phyloP scores from a whole-genome alignment of 768 basidiomycete genomes.

The Tylopilus subfusipes region DNA sequence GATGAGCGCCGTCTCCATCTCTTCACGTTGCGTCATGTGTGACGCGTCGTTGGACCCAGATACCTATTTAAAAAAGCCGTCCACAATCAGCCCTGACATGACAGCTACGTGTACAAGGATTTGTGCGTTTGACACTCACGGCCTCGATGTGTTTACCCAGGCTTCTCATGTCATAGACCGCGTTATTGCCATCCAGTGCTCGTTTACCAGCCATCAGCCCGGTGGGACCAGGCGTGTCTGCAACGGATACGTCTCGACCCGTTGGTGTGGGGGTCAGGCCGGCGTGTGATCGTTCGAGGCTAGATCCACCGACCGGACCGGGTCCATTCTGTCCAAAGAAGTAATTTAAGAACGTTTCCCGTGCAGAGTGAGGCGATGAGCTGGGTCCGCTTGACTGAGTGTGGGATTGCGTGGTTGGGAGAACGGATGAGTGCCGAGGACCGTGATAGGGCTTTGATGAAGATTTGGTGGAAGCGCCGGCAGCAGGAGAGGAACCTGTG shows the following conservation, averaged over 20 bases:
- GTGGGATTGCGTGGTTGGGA: constrained; percentile 32
- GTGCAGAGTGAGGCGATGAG: constrained; percentile 52
- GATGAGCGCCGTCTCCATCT: constrained; percentile 95
- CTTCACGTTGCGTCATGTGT: constrained; percentile 76
- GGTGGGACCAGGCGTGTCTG: constrained; percentile 47
- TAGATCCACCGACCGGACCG: constrained; percentile 62
- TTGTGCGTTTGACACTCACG: constrained; percentile 49
- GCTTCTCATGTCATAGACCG: constrained; percentile 98
- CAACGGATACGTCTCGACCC: constrained; percentile 62
- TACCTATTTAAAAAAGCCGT: constrained; percentile 35
- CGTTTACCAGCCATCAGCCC: constrained; percentile 68
- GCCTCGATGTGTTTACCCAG: constrained; percentile 96
- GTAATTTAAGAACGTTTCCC: constrained; percentile 94
- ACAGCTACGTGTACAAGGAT: constrained; percentile 4
- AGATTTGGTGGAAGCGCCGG: constrained; percentile 23
- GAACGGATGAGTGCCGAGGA: constrained; percentile 34
- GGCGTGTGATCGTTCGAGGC: constrained; percentile 38
- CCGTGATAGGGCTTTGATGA: constrained; percentile 29
- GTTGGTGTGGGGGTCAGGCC: constrained; percentile 40
- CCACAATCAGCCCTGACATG: constrained; percentile 10
- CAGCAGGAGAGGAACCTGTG: constrained; percentile 34
- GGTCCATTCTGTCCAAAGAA: constrained; percentile 93
- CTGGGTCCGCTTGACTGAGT: constrained; percentile 33
- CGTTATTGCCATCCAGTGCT: constrained; percentile 68
- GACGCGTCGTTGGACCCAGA: constrained; percentile 56